Base-by-base conservation (phyloP, 345 rosid genomes). In the Citrus unshiu region DNA sequence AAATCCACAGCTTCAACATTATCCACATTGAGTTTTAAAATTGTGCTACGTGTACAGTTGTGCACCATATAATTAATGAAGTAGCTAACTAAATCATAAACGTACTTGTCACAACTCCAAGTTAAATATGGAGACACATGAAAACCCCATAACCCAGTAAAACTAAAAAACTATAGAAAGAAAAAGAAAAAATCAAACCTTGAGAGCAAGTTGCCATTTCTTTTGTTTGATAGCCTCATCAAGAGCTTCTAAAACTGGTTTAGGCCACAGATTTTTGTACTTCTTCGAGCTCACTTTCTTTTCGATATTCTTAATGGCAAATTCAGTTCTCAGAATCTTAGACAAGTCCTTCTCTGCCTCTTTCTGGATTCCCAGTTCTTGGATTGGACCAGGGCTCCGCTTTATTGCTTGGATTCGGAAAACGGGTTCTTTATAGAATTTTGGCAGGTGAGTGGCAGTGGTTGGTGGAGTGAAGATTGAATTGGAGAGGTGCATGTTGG, bases 181-280 rank as follows among this genome's bases (percentile, higher is more conserved):
- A 8, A 7, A 22, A 4, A 62, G 37, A 35, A 27, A 56, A 29
- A 7, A 71, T 3, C 64, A 43, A 71, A 92, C 98, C 93, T 92
- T 88, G 43, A 95, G 91, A 64, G 93, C 94, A 80, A 93, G 87
- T 34, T 84, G 86, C 86, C 96, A 89, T 65, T 83, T 86, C 56
- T 90, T 87, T 30, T 88, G 86, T 35, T 70, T 83, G 10, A 89
- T 84, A 13, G 95, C 98, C 2, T 86, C 98, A 35, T 92, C 94
- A 59, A 91, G 93, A 72, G 97, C 95, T 78, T 95, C 97, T 85
- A 95, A 85, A 65, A 95, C 90, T 76, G 97, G 91, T 83, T 86
- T 95, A 65, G 98, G 95, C 94, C 92, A 88, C 61, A 93, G 84
- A n/a, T 83, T 89, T 5, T 57, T 86, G 87, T 92, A 84, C 90